Percentiles rank a stretch among this genome's conserved stretches.
phyloP scores from a whole-genome alignment of 2,329 filamentous ascomycete genomes.

The Lithohypha guttulata region DNA sequence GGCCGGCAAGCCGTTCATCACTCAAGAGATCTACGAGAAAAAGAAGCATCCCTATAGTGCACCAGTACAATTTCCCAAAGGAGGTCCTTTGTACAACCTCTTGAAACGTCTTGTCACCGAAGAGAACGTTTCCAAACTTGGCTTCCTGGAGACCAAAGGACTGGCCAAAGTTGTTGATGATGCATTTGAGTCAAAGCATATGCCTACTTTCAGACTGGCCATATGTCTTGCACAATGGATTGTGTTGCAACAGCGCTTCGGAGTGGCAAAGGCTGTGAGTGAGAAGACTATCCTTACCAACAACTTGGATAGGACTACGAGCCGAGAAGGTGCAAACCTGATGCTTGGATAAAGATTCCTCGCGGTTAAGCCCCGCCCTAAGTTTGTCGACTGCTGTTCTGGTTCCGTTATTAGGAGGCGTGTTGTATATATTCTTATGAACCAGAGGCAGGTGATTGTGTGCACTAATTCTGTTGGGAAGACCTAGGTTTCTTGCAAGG shows the following conservation, averaged over 20 bases:
- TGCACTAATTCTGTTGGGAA: too few species aligned
- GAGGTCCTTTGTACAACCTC: constrained; percentile 34
- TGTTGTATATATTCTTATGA: too few species aligned
- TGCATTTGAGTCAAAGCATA: constrained; percentile 32
- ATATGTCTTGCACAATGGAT: constrained; percentile 36
- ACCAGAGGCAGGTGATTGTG: too few species aligned
- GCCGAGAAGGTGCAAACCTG: not conserved
- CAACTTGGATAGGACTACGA: not conserved
- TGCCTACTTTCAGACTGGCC: constrained; percentile 28
- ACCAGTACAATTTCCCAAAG: constrained; percentile 31
- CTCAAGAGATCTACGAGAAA: constrained; percentile 38
- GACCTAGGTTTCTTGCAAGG: too few species aligned
- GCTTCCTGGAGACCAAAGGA: constrained; percentile 32
- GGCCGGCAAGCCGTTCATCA: constrained; percentile 41
- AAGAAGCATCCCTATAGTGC: constrained; percentile 43
- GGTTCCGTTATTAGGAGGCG: too few species aligned
- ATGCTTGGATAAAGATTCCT: constrained; percentile 4
- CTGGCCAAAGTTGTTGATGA: constrained; percentile 27
- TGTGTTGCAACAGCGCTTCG: constrained; percentile 35
- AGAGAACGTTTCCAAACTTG: constrained; percentile 30
- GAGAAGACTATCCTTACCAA: constrained; percentile 1
- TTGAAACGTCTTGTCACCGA: constrained; percentile 26
- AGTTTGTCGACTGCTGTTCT: too few species aligned
- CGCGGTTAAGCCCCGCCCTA: too few species aligned
- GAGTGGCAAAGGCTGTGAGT: constrained; percentile 28